Evolutionary conservation across 1,284 basidiomycete genomes (phyloP), one percentile per base, ranked within the genome.

Genomic region (Cutaneotrichosporon sp.): DNA sequence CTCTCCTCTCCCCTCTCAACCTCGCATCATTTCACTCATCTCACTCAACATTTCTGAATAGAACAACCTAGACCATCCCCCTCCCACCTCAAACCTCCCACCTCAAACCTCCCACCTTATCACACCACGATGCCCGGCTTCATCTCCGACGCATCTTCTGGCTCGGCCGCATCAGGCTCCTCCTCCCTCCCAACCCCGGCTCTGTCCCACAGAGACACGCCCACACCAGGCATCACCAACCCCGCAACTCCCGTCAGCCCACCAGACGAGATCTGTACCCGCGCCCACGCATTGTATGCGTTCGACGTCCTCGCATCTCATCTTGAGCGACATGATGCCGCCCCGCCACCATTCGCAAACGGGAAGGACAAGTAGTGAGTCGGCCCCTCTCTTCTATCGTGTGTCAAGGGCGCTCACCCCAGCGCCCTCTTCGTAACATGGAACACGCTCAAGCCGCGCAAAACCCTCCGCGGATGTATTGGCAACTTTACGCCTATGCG

Each of bases 351-450:
- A 49, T 73, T 76, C 66, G 38, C 65, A 40, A 68, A 76, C 31
- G 61, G 66, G 6, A 59, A 73, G 57, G 75, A 75, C 55, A 61
- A 62, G 16, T 76, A 68, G 75, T 77, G 65, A 63, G 74, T 71
- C 36, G 4, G 11, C 49, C 22, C 49, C 26, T 11, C 26, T 30
- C 26, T 32, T 31, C 34, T 36, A 36, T 36, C 34, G 11, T 9
- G 8, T 36, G 34, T 36, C 2, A 36, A 5, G 34, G n/a, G 47
- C 22, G 31, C 64, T 60, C 32, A 56, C 32, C 38, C 5, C 70
- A 95, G 93, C 79, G 93, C 94, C 8, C 84, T 99, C 63, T 99
- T 99, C 80, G 92, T 99, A 40, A 98, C 96, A 2, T 99, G 96
- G 95, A 95, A 93, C 81, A 90, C 72, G 21, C 66, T 70, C 38